Base-by-base conservation (phyloP, 2,329 filamentous ascomycete species). In the Plenodomus lindquistii region DNA sequence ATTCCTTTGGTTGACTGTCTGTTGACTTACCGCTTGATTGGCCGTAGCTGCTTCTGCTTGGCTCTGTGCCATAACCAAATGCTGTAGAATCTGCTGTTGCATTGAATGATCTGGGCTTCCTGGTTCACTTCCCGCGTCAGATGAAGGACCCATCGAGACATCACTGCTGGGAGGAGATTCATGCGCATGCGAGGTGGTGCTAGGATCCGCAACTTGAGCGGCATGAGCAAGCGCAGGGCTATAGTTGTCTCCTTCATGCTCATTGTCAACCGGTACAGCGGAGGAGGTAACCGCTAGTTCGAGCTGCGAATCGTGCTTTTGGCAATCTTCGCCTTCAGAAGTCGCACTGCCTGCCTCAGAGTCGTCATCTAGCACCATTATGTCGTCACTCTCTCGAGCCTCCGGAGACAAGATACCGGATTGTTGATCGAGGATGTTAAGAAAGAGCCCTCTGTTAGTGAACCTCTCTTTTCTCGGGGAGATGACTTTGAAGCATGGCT, bases 401-500 rank as follows among this genome's bases (percentile, higher is more conserved):
- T 31, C 27, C 6, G 27, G 27, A 8, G 15, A 15, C 11, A 7
- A 8, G 4, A 7, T 8, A 31, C 27, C 15, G 15, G 11, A 13
- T 8, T 8, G 11, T 13, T 31, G 6, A 8, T 31, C 27, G 27
- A 31, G 15, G 11, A 31, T 15, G 6, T 4, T 31, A 31, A 4
- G 27, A 4, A 11, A 11, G 4, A 13, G 27, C 11, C 6, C 11
- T 31, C 27, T 13, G 4, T 4, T 31, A 7, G 6, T 31, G 27
- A 63, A 63, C 0, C 21, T 20, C 6, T 42, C 24, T 19, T 54
- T 56, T 9, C 49, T 47, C 10, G 15, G 20, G 11, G 47, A 48
- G 2, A 56, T 7, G 37, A 59, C 51, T n/a, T 42, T 19, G 39
- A 63, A 55, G 35, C 44, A 50, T 2, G 51, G 42, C 15, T 40